Conservation (phyloP, 768 basidiomycete genomes). For the Kwoniella sp. region DNA sequence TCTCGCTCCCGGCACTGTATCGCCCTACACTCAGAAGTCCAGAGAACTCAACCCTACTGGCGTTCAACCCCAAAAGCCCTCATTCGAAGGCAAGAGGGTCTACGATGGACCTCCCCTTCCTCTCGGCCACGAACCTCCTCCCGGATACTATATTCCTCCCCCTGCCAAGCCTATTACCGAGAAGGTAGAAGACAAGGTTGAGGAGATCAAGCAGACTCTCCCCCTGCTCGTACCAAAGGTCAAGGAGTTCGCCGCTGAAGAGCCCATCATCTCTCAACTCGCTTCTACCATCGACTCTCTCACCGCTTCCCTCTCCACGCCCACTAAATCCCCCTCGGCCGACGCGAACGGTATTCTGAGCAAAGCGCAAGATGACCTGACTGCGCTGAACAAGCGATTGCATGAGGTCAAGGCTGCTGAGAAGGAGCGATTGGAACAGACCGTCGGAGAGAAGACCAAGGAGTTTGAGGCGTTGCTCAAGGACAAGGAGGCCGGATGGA, state of each 20-base stretch:
- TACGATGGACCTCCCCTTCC: constrained; percentile 74
- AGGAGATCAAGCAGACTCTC: constrained; percentile 58
- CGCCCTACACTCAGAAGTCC: constrained; percentile 49
- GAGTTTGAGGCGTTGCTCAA: constrained; percentile 66
- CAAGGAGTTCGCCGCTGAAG: constrained; percentile 67
- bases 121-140: constrained; percentile 91
- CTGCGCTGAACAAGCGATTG: constrained; percentile 72
- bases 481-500: constrained; percentile 83
- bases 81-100: constrained; percentile 54
- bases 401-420: constrained; percentile 80
- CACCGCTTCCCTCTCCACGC: constrained; percentile 73
- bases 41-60: constrained; percentile 53
- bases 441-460: constrained; percentile 76
- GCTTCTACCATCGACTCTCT: constrained; percentile 91
- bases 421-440: constrained; percentile 65
- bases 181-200: constrained; percentile 32
- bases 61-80: constrained; percentile 44
- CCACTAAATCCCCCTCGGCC: constrained; percentile 18
- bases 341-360: constrained; percentile 64
- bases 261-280: constrained; percentile 90
- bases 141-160: constrained; percentile 69
- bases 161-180: constrained; percentile 24
- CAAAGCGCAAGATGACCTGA: constrained; percentile 77
- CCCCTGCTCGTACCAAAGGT: constrained; percentile 82
- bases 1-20: constrained; percentile 8